These are phyloP conservation scores for Sugiyamaella marilandica DNA, from an alignment of 805 yeast genomes.

Conservation along the genomic window DNA sequence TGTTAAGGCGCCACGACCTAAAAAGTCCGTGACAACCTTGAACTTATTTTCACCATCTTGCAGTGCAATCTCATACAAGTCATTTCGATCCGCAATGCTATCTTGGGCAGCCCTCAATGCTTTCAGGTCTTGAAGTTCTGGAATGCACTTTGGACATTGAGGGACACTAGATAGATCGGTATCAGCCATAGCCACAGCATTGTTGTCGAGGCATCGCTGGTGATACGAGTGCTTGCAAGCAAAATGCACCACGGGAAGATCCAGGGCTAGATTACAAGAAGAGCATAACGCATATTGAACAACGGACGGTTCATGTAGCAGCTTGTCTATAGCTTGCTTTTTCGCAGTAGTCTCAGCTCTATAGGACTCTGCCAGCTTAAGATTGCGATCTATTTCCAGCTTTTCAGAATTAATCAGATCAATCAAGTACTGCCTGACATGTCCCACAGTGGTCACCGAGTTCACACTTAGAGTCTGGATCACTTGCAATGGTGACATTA, in stretches of 20 bases:
- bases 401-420: slow-evolving; percentile 56
- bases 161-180: slow-evolving; percentile 4
- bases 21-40: slow-evolving; percentile 70
- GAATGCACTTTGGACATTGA: slow-evolving; percentile 74
- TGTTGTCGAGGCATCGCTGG: slow-evolving; percentile 56
- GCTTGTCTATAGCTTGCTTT: slow-evolving; percentile 47
- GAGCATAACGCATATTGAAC: slow-evolving; percentile 62
- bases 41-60: slow-evolving; percentile 54
- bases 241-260: slow-evolving; percentile 78
- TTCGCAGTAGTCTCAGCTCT: slow-evolving; percentile 58
- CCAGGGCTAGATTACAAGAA: slow-evolving; percentile 60
- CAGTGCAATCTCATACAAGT: slow-evolving; percentile 56
- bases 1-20: slow-evolving; percentile 71
- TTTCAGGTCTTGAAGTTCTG: slow-evolving; percentile 62
- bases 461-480: slow-evolving; percentile 62
- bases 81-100: slow-evolving; percentile 56
- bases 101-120: slow-evolving; percentile 57
- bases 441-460: slow-evolving; percentile 63
- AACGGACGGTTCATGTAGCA: slow-evolving; percentile 45
- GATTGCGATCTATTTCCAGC: slow-evolving; percentile 63
- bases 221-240: slow-evolving; percentile 85
- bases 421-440: slow-evolving; percentile 63
- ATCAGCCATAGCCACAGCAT: background rate
- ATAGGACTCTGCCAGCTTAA: slow-evolving; percentile 62
- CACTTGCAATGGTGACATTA: slow-evolving; percentile 71